Percentiles rank a stretch among this genome's conserved stretches.
phyloP scores from a whole-genome alignment of 1,284 basidiomycete genomes.

The Sparassis latifolia region DNA sequence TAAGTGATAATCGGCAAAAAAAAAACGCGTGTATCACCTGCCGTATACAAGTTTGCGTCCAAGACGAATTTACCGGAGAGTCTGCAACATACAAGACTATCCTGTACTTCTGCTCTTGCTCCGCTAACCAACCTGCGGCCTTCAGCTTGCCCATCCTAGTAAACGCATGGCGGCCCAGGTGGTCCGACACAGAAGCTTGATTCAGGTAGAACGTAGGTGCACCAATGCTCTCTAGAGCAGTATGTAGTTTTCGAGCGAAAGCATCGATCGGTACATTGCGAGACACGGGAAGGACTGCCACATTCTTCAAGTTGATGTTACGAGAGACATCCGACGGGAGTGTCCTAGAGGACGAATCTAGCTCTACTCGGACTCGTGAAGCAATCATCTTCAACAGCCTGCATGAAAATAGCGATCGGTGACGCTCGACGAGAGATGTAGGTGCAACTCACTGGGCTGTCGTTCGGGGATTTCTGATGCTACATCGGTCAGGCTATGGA shows the following conservation, averaged over 20 bases:
- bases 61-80: constrained; percentile 85
- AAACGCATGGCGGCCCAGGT: constrained; percentile 90
- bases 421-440: not conserved
- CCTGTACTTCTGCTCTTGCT: constrained; percentile 88
- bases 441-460: constrained; percentile 76
- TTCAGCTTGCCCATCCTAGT: constrained; percentile 93
- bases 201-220: constrained; percentile 86
- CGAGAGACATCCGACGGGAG: constrained; percentile 54
- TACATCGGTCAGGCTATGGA: not conserved
- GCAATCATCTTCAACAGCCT: constrained; percentile 90
- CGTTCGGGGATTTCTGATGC: constrained; percentile 80
- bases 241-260: constrained; percentile 85
- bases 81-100: constrained; percentile 93
- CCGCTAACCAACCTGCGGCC: constrained; percentile 88
- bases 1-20: not conserved
- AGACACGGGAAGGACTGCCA: constrained; percentile 79
- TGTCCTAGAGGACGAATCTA: constrained; percentile 53
- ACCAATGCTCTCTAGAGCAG: constrained; percentile 82
- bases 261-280: constrained; percentile 81
- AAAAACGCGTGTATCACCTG: constrained; percentile 47
- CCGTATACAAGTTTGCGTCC: constrained; percentile 96
- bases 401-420: not conserved
- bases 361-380: constrained; percentile 80
- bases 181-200: constrained; percentile 84
- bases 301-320: constrained; percentile 91